Base-by-base conservation (phyloP, 1,284 basidiomycete genomes). In the Lentinula novae-zelandiae region DNA sequence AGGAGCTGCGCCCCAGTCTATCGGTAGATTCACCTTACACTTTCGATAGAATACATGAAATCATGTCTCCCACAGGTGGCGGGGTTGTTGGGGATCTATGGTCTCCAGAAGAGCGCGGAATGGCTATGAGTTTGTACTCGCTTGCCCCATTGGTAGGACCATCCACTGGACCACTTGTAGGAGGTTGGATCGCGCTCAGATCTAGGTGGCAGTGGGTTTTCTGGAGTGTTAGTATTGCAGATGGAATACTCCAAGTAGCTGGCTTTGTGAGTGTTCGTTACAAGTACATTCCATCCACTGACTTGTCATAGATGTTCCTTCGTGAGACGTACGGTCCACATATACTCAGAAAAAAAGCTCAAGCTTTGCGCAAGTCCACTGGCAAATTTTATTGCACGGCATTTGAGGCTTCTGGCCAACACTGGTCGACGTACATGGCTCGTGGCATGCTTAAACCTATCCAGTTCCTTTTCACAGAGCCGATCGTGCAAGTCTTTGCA, bases 401-500 rank as follows among this genome's bases (percentile, higher is more conserved):
- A 38, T 70, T 67, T 46, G 71, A 72, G 64, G 60, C 63, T 40
- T 61, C 64, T 53, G 67, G 66, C 62, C 64, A 67, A 20, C 69
- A 70, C 54, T 68, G 69, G 69, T 69, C 65, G 27, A 46, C 33
- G n/a, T 42, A 53, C n/a, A 53, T 73, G 67, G 68, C 62, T 48
- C 68, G 75, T 33, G 71, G 79, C 55, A 70, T 81, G 61, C 61
- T 69, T 5, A 71, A 69, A 39, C 71, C 71, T 9, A 60, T 72
- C 34, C 61, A 66, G 13, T 69, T 71, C 57, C 66, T 71, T 36
- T 64, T 58, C 15, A 77, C 75, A 34, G 78, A 82, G 64, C 76
- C 77, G 1, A 77, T 79, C 58, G 71, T 76, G 50, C 72, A 74
- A 63, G 73, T 73, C 12, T 72, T 78, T 33, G 68, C 72, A 0